Conservation (phyloP, 177 flowering plant genomes). For the Vitis hybrid region DNA sequence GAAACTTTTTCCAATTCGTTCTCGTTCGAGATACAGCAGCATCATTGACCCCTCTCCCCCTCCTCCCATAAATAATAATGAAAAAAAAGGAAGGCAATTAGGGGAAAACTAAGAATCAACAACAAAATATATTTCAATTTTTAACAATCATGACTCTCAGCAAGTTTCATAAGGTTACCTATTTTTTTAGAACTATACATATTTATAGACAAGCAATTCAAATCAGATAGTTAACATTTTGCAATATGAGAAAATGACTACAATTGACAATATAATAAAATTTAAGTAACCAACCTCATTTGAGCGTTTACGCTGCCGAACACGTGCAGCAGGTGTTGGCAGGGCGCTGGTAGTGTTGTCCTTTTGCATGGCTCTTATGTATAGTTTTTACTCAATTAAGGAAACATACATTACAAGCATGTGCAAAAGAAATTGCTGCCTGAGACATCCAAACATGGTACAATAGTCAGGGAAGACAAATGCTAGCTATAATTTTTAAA, state of each 20-base stretch:
- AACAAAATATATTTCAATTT: neutral
- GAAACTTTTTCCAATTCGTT: neutral
- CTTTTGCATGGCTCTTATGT: conserved; percentile 40
- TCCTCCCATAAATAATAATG: neutral
- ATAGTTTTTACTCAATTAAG: neutral
- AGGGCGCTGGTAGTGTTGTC: conserved; percentile 26
- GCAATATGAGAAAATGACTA: neutral
- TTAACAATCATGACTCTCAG: neutral
- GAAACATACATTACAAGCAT: neutral
- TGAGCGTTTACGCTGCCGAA: conserved; percentile 66
- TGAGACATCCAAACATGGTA: conserved; percentile 5
- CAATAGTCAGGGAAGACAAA: neutral
- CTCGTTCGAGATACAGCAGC: neutral
- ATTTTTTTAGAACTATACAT: neutral
- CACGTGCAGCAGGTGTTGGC: conserved; percentile 38
- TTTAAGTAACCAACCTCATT: conserved; percentile 52
- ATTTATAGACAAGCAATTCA: neutral
- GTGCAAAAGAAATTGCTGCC: conserved; percentile 5
- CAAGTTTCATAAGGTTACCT: neutral
- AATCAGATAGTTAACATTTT: neutral
- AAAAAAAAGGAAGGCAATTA: neutral
- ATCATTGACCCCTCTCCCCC: neutral
- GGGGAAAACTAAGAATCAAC: neutral
- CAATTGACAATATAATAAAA: neutral
- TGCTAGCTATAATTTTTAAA: too few species aligned